Evolutionary conservation across 1,284 basidiomycete genomes (phyloP).

Genomic region (Neolentinus lepideus): DNA sequence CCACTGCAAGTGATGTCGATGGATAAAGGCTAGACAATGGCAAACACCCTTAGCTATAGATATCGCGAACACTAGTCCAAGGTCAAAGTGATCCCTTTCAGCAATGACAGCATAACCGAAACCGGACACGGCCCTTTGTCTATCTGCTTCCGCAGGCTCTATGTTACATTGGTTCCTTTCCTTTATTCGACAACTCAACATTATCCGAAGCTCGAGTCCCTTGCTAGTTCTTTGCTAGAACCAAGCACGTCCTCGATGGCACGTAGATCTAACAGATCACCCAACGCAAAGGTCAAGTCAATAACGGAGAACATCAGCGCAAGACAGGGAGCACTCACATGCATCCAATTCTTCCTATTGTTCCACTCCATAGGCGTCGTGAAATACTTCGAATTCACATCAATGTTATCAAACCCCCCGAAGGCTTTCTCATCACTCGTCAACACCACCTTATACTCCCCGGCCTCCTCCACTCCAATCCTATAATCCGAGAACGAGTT

Average conservation of each 20-base stretch:
- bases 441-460: conserved; percentile 82
- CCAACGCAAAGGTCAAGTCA: too few species aligned
- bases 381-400: conserved; percentile 58
- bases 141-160: too few species aligned
- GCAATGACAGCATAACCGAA: too few species aligned
- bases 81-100: too few species aligned
- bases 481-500: conserved; percentile 91
- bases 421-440: conserved; percentile 83
- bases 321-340: conserved; percentile 41
- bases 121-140: too few species aligned
- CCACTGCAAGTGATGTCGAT: too few species aligned
- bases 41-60: too few species aligned
- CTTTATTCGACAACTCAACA: too few species aligned
- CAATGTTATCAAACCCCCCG: conserved; percentile 85
- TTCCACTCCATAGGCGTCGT: conserved; percentile 93
- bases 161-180: too few species aligned
- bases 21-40: too few species aligned
- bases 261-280: conserved; percentile 58
- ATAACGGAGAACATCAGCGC: conserved; percentile 5
- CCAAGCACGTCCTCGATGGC: conserved; percentile 68
- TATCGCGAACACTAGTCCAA: too few species aligned
- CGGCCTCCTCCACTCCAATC: conserved; percentile 80
- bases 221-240: conserved; percentile 44
- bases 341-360: conserved; percentile 79
- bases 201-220: too few species aligned